A percentile compares a stretch with the other conserved stretches of the same genome.
Evolutionary conservation across 805 yeast species (phyloP).

Genomic region (Cyberlindnera subsufficiens): DNA sequence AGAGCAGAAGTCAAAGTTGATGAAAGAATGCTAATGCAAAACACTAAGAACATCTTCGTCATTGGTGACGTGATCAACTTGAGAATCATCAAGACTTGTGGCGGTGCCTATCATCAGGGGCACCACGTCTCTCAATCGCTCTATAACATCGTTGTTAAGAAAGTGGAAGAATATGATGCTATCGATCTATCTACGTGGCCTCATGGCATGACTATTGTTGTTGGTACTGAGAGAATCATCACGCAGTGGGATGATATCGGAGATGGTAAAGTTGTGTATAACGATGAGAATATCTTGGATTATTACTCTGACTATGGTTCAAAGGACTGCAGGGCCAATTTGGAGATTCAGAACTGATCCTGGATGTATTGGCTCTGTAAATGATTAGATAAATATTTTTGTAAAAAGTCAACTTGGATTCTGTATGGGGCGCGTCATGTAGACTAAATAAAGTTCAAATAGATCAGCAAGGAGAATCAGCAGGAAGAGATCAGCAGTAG

Average conservation of each 20-base stretch:
- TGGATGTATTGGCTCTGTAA: too few relatives aligned
- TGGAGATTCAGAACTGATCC: conserved; percentile 10
- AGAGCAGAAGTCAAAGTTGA: conserved; percentile 22
- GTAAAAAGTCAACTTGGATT: background rate
- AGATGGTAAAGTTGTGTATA: conserved; percentile 24
- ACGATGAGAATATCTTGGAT: conserved; percentile 22
- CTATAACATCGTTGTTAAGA: conserved; percentile 12
- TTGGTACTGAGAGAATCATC: conserved; percentile 17
- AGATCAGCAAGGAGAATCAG: too few relatives aligned
- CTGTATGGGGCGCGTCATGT: too few relatives aligned
- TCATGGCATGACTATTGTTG: conserved; percentile 23
- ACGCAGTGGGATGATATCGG: conserved; percentile 21
- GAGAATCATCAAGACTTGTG: conserved; percentile 36
- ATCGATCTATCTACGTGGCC: conserved; percentile 16
- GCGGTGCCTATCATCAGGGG: conserved; percentile 30
- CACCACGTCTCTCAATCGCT: conserved; percentile 15
- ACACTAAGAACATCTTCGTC: conserved; percentile 27
- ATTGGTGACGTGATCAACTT: conserved; percentile 32
- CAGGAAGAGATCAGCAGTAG: too few relatives aligned
- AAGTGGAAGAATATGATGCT: conserved; percentile 7
- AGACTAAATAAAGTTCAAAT: too few relatives aligned
- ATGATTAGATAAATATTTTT: too few relatives aligned
- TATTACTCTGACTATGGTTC: conserved; percentile 28
- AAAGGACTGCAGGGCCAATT: conserved; percentile 5
- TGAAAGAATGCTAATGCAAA: conserved; percentile 22